Evolutionary conservation across 1,139 yeast species (phyloP).

Genomic region (Scheffersomyces parashehatae): DNA sequence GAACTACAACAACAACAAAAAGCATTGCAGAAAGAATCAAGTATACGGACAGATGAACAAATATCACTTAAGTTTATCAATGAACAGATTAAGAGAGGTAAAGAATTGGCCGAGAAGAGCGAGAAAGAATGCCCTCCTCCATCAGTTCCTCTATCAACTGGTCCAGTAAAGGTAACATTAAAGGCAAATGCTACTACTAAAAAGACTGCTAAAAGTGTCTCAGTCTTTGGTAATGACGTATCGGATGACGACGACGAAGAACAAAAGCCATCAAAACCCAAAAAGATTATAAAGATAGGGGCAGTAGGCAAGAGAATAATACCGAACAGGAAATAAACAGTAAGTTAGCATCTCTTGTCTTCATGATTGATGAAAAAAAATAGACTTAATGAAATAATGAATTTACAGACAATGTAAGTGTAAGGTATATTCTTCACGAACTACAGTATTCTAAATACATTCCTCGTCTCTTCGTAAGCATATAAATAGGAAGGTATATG

Average conservation of each 20-base stretch:
- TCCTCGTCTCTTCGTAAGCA: too few species aligned
- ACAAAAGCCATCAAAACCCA: background rate
- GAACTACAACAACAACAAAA: constrained; percentile 13
- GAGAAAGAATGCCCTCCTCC: constrained; percentile 10
- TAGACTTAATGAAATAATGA: background rate
- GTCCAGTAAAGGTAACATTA: constrained; percentile 9
- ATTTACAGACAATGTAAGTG: background rate
- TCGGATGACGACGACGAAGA: constrained; percentile 6
- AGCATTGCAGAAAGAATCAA: constrained; percentile 18
- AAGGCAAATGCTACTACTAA: constrained; percentile 2
- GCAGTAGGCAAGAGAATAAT: constrained; percentile 4
- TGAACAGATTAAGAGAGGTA: constrained; percentile 54
- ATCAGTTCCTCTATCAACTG: constrained; percentile 1
- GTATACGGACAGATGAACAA: constrained; percentile 10
- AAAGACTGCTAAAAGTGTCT: constrained; percentile 1
- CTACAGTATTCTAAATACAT: too few species aligned
- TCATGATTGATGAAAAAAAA: constrained; percentile 1
- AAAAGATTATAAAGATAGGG: constrained; percentile 1
- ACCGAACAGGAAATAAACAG: background rate
- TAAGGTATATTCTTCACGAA: background rate
- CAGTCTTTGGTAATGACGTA: constrained; percentile 10
- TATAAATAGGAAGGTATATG: too few species aligned
- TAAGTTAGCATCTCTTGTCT: background rate
- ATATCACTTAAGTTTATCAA: constrained; percentile 43
- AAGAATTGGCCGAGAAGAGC: constrained; percentile 12